Evolutionary conservation across 306 rosid genomes (phyloP).

Genomic region (Abrus precatorius): DNA sequence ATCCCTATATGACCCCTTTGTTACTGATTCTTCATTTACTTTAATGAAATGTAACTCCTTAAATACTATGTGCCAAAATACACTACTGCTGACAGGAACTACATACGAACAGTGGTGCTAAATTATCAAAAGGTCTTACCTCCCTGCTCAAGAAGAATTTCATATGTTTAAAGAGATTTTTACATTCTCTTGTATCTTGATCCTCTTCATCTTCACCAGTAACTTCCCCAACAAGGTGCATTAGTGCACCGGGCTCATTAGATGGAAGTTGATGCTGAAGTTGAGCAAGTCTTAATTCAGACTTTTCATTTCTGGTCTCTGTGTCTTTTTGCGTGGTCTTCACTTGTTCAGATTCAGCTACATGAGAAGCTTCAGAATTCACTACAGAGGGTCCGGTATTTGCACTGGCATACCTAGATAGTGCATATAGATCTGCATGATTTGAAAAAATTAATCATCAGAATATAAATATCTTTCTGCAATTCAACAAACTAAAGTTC

Average conservation of each 20-base stretch:
- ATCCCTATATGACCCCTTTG: neutral
- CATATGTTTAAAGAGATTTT: slow-evolving; percentile 77
- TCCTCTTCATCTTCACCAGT: slow-evolving; percentile 76
- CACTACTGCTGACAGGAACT: neutral
- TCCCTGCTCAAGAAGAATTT: slow-evolving; percentile 93
- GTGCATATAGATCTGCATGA: slow-evolving; percentile 78
- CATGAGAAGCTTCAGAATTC: slow-evolving; percentile 60
- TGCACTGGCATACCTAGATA: slow-evolving; percentile 73
- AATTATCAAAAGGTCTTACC: slow-evolving; percentile 57
- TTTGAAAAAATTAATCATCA: slow-evolving; percentile 18
- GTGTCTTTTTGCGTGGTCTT: slow-evolving; percentile 53
- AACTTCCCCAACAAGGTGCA: slow-evolving; percentile 79
- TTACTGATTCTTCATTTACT: neutral
- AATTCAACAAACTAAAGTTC: slow-evolving; percentile 20
- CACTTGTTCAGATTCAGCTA: slow-evolving; percentile 57
- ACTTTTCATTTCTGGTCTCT: slow-evolving; percentile 57
- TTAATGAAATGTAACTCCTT: neutral
- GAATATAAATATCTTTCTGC: neutral
- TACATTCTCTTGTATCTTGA: slow-evolving; percentile 77
- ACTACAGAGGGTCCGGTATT: slow-evolving; percentile 51
- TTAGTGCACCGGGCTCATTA: slow-evolving; percentile 88
- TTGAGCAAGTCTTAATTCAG: slow-evolving; percentile 90
- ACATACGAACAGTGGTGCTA: neutral
- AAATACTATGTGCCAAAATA: slow-evolving; percentile 12
- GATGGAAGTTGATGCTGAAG: slow-evolving; percentile 94